phyloP scores from a whole-genome alignment of 768 basidiomycete genomes.

The Rhodotorula toruloides region DNA sequence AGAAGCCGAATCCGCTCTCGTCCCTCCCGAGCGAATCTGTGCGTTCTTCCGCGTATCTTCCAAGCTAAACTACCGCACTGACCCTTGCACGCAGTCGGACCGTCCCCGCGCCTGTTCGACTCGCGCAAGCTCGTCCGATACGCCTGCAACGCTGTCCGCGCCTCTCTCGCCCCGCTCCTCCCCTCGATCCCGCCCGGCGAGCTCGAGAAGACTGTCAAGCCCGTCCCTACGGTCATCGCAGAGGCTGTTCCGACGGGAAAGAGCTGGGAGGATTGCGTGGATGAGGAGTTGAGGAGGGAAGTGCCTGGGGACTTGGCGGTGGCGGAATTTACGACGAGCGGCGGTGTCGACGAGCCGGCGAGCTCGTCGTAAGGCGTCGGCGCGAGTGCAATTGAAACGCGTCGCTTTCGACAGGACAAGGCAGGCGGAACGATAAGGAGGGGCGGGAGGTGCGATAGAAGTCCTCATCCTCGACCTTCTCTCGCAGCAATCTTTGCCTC shows the following conservation, averaged over 20 bases:
- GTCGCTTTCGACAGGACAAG: too few relatives aligned
- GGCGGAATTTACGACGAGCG: neutral
- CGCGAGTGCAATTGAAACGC: too few relatives aligned
- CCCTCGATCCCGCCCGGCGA: neutral
- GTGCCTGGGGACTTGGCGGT: neutral
- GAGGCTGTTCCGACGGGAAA: slow-evolving; percentile 2
- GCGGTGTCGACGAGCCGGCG: too few relatives aligned
- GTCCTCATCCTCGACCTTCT: too few relatives aligned
- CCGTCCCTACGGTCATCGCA: slow-evolving; percentile 5
- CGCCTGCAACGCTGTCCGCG: slow-evolving; percentile 5
- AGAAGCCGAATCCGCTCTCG: slow-evolving; percentile 7
- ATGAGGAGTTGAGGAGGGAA: slow-evolving; percentile 1
- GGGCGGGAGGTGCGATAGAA: too few relatives aligned
- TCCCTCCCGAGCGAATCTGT: slow-evolving; percentile 16
- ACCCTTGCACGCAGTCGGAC: neutral
- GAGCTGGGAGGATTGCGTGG: slow-evolving; percentile 7
- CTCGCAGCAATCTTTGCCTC: too few relatives aligned
- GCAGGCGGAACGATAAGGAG: too few relatives aligned
- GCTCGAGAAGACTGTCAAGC: neutral
- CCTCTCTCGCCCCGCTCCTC: neutral
- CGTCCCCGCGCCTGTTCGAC: slow-evolving; percentile 6
- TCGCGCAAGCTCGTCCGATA: slow-evolving; percentile 7
- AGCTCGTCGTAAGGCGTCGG: too few relatives aligned
- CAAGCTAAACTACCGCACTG: too few relatives aligned
- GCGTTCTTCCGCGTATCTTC: neutral